These are phyloP conservation scores for Xenosphaeropsis pyriputrescens DNA, from an alignment of 2,329 filamentous ascomycete species.

Conservation along the genomic window DNA sequence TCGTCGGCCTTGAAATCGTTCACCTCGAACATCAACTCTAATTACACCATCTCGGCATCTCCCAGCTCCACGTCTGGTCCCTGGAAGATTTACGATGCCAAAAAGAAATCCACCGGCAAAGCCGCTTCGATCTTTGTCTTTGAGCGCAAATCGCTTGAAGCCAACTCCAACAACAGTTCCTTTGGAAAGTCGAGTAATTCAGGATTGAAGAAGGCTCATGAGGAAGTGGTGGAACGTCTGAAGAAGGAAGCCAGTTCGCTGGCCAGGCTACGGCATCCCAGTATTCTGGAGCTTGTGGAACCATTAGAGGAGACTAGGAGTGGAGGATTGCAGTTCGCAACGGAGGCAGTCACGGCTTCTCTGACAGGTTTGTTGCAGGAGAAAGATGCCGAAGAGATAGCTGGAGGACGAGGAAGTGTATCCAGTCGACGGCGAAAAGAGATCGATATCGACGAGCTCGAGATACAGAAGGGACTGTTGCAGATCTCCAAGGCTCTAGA, in stretches of 20 bases:
- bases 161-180: constrained; percentile 35
- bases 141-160: constrained; percentile 74
- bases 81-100: constrained; percentile 96
- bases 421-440: constrained; percentile 70
- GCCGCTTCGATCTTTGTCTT: constrained; percentile 87
- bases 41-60: constrained; percentile 70
- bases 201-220: constrained; percentile 64
- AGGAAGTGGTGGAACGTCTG: constrained; percentile 81
- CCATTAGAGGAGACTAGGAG: constrained; percentile 88
- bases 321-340: constrained; percentile 90
- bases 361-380: constrained; percentile 68
- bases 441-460: constrained; percentile 87
- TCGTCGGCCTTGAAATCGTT: constrained; percentile 89
- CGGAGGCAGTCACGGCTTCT: constrained; percentile 82
- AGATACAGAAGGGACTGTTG: constrained; percentile 90
- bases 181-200: constrained; percentile 48
- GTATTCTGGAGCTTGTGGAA: constrained; percentile 81
- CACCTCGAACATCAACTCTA: constrained; percentile 78
- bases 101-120: constrained; percentile 89
- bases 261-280: constrained; percentile 79
- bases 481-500: constrained; percentile 90
- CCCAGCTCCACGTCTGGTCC: constrained; percentile 73
- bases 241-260: constrained; percentile 86
- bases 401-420: constrained; percentile 52
- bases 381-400: constrained; percentile 74